Evolutionary conservation across 345 rosid species (phyloP).

Genomic region (Corchorus olitorius): DNA sequence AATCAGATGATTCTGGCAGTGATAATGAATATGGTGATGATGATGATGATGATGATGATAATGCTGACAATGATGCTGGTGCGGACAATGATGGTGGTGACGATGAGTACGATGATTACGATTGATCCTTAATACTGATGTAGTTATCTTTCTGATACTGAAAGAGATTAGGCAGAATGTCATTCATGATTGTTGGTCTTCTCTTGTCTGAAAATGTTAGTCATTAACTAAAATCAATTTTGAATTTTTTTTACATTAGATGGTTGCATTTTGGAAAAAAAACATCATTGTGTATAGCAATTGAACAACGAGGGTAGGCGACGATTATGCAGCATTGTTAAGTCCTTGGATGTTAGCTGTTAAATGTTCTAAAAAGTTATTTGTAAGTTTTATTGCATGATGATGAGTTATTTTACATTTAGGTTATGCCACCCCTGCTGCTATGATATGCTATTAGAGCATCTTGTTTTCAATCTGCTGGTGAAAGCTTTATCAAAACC

Average conservation of each 20-base stretch:
- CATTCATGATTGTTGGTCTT: not conserved
- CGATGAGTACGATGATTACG: not conserved
- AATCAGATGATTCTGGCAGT: slow-evolving; percentile 4
- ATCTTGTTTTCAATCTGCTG: no score
- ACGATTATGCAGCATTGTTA: not conserved
- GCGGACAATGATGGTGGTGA: slow-evolving; percentile 2
- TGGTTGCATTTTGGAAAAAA: not conserved
- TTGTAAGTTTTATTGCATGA: no score
- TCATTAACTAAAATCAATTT: not conserved
- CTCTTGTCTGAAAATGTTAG: not conserved
- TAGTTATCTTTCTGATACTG: not conserved
- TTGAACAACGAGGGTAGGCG: not conserved
- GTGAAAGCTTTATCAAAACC: no score
- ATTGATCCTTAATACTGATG: not conserved
- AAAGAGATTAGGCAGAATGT: not conserved
- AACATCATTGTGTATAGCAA: not conserved
- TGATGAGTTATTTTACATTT: no score
- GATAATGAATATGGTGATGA: not conserved
- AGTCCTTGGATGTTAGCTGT: not conserved
- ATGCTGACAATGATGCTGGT: slow-evolving; percentile 5
- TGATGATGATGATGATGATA: not conserved
- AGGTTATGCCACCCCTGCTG: no score
- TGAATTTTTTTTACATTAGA: not conserved
- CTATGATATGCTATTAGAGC: no score
- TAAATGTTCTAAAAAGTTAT: not conserved